Evolutionary conservation across 192 early-diverging fungal genomes (phyloP).

Genomic region (Podila verticillata): DNA sequence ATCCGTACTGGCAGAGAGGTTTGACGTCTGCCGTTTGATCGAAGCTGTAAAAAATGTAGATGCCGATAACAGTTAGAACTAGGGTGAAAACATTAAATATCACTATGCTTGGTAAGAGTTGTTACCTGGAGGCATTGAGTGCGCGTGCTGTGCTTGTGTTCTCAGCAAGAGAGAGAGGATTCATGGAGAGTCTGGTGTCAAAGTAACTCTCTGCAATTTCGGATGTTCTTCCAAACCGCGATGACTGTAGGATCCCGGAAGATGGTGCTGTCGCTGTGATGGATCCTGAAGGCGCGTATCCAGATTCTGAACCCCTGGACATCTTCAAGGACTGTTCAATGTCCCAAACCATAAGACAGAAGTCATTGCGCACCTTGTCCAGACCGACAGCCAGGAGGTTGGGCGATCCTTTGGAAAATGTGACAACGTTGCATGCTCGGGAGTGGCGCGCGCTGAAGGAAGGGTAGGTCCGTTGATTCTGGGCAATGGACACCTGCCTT

Average conservation of each 20-base stretch:
- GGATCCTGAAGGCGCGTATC: slow-evolving; percentile 34
- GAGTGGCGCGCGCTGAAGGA: slow-evolving; percentile 59
- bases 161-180: slow-evolving; percentile 41
- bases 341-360: slow-evolving; percentile 81
- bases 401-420: slow-evolving; percentile 71
- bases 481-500: slow-evolving; percentile 28
- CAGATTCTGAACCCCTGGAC: slow-evolving; percentile 34
- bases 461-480: slow-evolving; percentile 51
- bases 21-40: slow-evolving; percentile 39
- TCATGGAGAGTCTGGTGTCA: slow-evolving; percentile 44
- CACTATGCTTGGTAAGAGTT: too few species aligned
- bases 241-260: slow-evolving; percentile 31
- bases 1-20: slow-evolving; percentile 68
- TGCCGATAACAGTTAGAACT: neutral
- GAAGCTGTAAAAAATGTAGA: neutral
- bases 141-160: slow-evolving; percentile 41
- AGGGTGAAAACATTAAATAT: neutral
- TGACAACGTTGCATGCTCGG: slow-evolving; percentile 76
- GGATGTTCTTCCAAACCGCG: slow-evolving; percentile 30
- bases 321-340: slow-evolving; percentile 60
- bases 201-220: slow-evolving; percentile 44
- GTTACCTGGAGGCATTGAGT: slow-evolving; percentile 35
- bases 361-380: slow-evolving; percentile 80
- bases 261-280: slow-evolving; percentile 14
- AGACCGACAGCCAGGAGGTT: slow-evolving; percentile 72